Evolutionary conservation across 2,329 filamentous ascomycete species (phyloP), one percentile per base, ranked within the genome.

Genomic region (Colletotrichum tropicale): DNA sequence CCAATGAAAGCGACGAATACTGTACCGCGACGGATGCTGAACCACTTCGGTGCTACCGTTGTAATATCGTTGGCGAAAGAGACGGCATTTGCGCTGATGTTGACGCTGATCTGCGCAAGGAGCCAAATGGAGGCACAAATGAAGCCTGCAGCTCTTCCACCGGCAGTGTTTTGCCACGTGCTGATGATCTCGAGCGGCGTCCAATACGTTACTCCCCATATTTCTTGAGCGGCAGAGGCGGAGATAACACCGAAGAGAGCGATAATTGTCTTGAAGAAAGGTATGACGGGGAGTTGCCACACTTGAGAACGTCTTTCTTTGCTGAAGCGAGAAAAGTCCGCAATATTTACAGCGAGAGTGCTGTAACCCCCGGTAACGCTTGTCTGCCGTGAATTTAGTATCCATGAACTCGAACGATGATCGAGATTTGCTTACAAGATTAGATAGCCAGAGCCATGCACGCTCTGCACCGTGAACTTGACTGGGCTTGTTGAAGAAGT

Each of bases 341-440:
- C 84, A 81, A 89, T 89, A 79, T 90, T 90, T 71, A 89, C 86
- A 2, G 87, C 87, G 74, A 88, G 83, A 28, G 86, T 87, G 15
- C 83, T 85, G 80, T 88, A 89, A 12, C 88, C 84, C 21, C 88
- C 88, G 26, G 88, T 88, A 36, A 89, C 87, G 16, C 84, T 86
- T 55, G 43, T 52, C 43, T 52, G n/a, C 43, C 13, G 6, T 6
- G 12, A 21, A 2, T 2, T 24, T 13, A 13, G 43, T n/a, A 8
- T 12, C 12, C n/a, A 21, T 52, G n/a, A 21, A 12, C n/a, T 7
- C 43, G 21, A 24, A 52, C 43, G 6, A 24, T 4, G 12, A 24
- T 24, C 10, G 6, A 13, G 12, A 7, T 52, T 13, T 13, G 43
- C 43, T 21, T 21, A 52, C 43, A 52, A 52, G 43, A 52, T 52